These are phyloP conservation scores for Auriscalpium microsporum DNA, from an alignment of 768 basidiomycete genomes.

Conservation along the genomic window DNA sequence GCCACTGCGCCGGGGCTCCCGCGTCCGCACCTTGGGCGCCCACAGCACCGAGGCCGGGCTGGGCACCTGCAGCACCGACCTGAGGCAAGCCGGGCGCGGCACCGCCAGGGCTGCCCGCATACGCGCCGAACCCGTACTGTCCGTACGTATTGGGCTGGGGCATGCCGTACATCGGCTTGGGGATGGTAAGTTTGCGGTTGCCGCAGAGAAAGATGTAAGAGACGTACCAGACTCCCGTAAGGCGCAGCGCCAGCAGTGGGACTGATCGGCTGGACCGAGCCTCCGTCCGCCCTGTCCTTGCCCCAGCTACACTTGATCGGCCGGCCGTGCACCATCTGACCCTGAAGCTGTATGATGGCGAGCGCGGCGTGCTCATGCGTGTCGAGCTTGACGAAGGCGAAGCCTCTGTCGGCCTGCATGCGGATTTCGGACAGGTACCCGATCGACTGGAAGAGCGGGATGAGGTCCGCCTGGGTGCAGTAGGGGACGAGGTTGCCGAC, in stretches of 20 bases:
- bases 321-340: slow-evolving; percentile 93
- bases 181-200: neutral
- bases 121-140: slow-evolving; percentile 70
- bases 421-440: slow-evolving; percentile 98
- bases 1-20: slow-evolving; percentile 59
- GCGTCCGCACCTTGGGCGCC: slow-evolving; percentile 42
- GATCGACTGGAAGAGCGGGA: slow-evolving; percentile 96
- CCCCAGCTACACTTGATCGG: slow-evolving; percentile 99
- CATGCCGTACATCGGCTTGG: slow-evolving; percentile 83
- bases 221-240: slow-evolving; percentile 73
- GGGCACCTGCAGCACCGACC: slow-evolving; percentile 43
- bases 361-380: slow-evolving; percentile 97
- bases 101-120: slow-evolving; percentile 61
- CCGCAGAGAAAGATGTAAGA: neutral
- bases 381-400: slow-evolving; percentile 98
- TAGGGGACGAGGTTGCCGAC: slow-evolving; percentile 98
- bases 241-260: slow-evolving; percentile 52
- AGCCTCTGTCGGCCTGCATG: slow-evolving; percentile 98
- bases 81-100: slow-evolving; percentile 35
- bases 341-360: slow-evolving; percentile 95
- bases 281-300: slow-evolving; percentile 82
- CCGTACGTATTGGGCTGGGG: slow-evolving; percentile 75
- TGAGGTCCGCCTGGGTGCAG: slow-evolving; percentile 94
- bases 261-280: slow-evolving; percentile 47
- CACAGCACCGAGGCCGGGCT: slow-evolving; percentile 39